Conservation (phyloP, 371 early-diverging fungal genomes). For the Funneliformis caledonium region DNA sequence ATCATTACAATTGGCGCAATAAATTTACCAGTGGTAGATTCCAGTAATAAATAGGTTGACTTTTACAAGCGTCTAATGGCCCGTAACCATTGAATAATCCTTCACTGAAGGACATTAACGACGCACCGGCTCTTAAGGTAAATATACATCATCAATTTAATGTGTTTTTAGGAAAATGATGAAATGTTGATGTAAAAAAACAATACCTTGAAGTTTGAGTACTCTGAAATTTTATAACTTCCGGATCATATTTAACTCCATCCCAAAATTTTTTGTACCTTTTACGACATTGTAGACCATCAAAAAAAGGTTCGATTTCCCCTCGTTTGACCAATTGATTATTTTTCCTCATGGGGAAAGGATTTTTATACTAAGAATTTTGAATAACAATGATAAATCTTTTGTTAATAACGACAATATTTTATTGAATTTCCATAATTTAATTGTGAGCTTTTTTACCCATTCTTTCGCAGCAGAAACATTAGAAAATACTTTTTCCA, state of each 20-base stretch:
- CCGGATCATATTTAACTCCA: slow-evolving; percentile 12
- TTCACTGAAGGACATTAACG: slow-evolving; percentile 37
- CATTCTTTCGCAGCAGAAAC: background rate
- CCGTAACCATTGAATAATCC: slow-evolving; percentile 41
- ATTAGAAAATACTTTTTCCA: background rate
- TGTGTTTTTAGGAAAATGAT: background rate
- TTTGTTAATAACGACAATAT: no score
- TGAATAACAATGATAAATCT: no score
- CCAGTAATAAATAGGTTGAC: slow-evolving; percentile 36
- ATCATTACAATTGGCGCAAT: slow-evolving; percentile 35
- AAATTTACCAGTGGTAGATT: background rate
- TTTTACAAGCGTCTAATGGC: background rate
- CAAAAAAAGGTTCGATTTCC: no score
- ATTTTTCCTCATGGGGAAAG: background rate
- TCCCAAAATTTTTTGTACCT: slow-evolving; percentile 9
- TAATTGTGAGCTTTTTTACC: no score
- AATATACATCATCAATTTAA: background rate
- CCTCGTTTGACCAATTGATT: no score
- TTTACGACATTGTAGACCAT: no score
- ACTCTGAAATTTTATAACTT: background rate
- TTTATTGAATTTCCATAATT: background rate
- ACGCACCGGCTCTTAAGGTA: slow-evolving; percentile 21
- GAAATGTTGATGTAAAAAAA: background rate
- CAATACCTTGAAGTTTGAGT: slow-evolving; percentile 15
- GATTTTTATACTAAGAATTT: no score